Percentiles rank a stretch among this genome's conserved stretches.
Conservation (phyloP, 164 flowering plant genomes). For the Liquidambar formosana region DNA sequence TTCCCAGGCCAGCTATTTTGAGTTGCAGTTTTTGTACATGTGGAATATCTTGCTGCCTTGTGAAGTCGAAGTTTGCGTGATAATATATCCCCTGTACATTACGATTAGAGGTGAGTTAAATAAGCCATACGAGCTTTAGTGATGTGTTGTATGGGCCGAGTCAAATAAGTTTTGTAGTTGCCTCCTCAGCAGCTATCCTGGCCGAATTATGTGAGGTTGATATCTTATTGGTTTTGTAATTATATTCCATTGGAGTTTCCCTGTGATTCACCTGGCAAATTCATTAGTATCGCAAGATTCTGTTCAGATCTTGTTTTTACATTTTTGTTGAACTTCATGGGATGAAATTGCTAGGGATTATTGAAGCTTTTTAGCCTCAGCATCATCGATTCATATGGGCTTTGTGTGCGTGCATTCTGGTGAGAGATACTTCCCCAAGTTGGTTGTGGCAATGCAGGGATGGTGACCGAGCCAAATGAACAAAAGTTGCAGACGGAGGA, state of each 20-base stretch:
- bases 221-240: too few relatives aligned
- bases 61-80: neutral
- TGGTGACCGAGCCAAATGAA: too few relatives aligned
- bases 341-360: too few relatives aligned
- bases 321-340: neutral
- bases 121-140: neutral
- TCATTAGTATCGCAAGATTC: too few relatives aligned
- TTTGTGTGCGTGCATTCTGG: too few relatives aligned
- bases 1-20: neutral
- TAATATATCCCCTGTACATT: constrained; percentile 9
- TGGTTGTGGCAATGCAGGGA: too few relatives aligned
- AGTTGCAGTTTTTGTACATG: neutral
- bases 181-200: neutral
- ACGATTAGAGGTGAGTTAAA: constrained; percentile 1
- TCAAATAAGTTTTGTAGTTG: neutral
- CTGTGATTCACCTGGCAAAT: too few relatives aligned
- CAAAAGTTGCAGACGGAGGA: too few relatives aligned
- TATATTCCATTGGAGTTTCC: too few relatives aligned
- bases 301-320: neutral
- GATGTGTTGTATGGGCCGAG: neutral
- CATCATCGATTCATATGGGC: too few relatives aligned
- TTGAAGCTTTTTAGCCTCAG: too few relatives aligned
- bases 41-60: neutral
- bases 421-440: too few relatives aligned
- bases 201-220: neutral